Conservation (phyloP, 2,329 filamentous ascomycete species). For the Trichoderma polysporum region DNA sequence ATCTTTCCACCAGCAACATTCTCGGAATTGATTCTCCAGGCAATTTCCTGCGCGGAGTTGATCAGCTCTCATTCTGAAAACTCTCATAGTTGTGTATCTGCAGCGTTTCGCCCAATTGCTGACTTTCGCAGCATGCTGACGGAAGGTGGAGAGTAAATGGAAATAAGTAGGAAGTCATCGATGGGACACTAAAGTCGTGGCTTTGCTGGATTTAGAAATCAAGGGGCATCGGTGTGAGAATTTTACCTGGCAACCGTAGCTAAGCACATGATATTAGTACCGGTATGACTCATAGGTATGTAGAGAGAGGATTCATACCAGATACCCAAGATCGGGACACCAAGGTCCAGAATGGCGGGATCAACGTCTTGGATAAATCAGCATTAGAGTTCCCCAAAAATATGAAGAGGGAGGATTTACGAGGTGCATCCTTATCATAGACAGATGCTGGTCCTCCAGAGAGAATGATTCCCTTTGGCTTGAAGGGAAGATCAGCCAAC, state of each 20-base stretch:
- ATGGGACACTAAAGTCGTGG: background rate
- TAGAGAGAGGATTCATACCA: conserved; percentile 16
- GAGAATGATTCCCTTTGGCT: conserved; percentile 76
- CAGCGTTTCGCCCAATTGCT: background rate
- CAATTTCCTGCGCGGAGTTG: conserved; percentile 59
- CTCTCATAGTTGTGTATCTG: background rate
- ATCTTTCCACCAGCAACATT: conserved; percentile 49
- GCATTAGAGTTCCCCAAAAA: background rate
- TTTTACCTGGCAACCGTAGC: conserved; percentile 11
- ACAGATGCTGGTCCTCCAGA: conserved; percentile 64
- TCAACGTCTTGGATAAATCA: conserved; percentile 58
- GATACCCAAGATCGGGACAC: conserved; percentile 54
- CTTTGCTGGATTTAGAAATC: background rate
- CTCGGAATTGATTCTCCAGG: conserved; percentile 61
- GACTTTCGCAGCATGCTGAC: background rate
- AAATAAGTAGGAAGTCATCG: too few species aligned
- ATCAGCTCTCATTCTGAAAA: background rate
- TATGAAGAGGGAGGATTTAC: conserved; percentile 31
- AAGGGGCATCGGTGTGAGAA: background rate
- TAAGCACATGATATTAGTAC: background rate
- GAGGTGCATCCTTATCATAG: conserved; percentile 71
- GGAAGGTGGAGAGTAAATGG: too few species aligned
- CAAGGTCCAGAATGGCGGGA: conserved; percentile 66
- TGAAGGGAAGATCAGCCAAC: conserved; percentile 71
- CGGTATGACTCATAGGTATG: conserved; percentile 22